Conservation (phyloP, 192 early-diverging fungal genomes). For the Coemansia sp. region DNA sequence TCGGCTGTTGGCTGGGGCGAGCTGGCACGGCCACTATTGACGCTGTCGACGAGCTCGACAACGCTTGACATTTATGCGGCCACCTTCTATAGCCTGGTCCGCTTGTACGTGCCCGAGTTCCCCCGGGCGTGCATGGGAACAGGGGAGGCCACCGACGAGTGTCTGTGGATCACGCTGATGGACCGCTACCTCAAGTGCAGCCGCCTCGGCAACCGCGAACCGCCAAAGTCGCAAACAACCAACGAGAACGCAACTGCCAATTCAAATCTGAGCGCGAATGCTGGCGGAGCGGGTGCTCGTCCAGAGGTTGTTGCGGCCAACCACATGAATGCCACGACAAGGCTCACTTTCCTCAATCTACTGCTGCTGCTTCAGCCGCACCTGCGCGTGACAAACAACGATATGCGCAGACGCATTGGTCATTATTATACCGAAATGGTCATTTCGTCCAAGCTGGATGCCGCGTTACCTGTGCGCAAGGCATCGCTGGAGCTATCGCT, state of each 20-base stretch:
- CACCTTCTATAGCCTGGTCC: constrained; percentile 47
- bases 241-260: constrained; percentile 2
- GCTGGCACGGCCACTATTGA: constrained; percentile 44
- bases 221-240: constrained; percentile 6
- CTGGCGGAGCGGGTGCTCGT: constrained; percentile 7
- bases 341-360: constrained; percentile 50
- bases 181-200: constrained; percentile 54
- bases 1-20: constrained; percentile 44
- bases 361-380: constrained; percentile 41
- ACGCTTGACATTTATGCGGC: constrained; percentile 51
- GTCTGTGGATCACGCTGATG: constrained; percentile 51
- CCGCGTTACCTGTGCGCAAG: constrained; percentile 49
- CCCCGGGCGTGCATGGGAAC: constrained; percentile 50
- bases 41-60: constrained; percentile 50
- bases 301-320: constrained; percentile 51
- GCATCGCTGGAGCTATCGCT: constrained; percentile 47
- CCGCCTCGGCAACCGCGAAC: constrained; percentile 29
- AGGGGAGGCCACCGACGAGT: constrained; percentile 31
- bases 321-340: constrained; percentile 50
- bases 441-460: constrained; percentile 41
- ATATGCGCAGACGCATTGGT: constrained; percentile 34
- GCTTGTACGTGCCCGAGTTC: constrained; percentile 35
- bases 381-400: constrained; percentile 21
- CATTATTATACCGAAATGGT: constrained; percentile 50
- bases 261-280: neutral